These are phyloP conservation scores for Rosa persica DNA, from an alignment of 306 rosid species.

Conservation along the genomic window DNA sequence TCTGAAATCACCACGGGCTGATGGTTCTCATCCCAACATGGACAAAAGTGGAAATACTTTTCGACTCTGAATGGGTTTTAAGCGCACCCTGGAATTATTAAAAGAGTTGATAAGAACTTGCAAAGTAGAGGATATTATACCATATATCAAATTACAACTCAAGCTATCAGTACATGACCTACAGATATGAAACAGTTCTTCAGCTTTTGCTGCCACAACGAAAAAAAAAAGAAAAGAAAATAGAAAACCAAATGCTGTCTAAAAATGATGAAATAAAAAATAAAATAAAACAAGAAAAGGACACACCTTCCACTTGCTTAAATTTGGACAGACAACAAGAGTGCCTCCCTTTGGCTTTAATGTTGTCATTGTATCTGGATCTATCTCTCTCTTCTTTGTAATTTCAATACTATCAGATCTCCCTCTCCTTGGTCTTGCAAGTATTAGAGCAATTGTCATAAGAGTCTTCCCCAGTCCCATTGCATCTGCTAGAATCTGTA, in stretches of 20 bases:
- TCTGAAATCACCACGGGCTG: constrained; percentile 42
- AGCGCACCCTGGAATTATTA: constrained; percentile 68
- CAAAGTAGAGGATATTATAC: not conserved
- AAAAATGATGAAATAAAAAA: too few relatives aligned
- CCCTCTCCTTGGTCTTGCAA: constrained; percentile 45
- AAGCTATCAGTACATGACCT: too few relatives aligned
- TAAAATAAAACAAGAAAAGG: not conserved
- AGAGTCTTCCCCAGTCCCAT: constrained; percentile 98
- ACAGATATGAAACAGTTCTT: too few relatives aligned
- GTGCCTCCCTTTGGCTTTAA: constrained; percentile 61
- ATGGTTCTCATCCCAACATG: constrained; percentile 67
- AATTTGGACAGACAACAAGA: constrained; percentile 81
- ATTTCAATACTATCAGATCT: constrained; percentile 26
- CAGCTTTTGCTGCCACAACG: too few relatives aligned
- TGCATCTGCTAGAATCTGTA: constrained; percentile 79
- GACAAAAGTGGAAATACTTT: constrained; percentile 59
- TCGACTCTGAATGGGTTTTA: constrained; percentile 62
- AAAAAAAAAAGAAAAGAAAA: too few relatives aligned
- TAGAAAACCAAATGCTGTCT: too few relatives aligned
- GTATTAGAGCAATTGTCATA: constrained; percentile 80
- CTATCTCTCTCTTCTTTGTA: constrained; percentile 27
- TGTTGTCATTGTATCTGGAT: constrained; percentile 11
- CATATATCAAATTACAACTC: not conserved
- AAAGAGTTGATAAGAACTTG: constrained; percentile 22
- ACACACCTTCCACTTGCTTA: constrained; percentile 82